Percentiles rank a stretch among this genome's conserved stretches.
These are phyloP conservation scores for Vanderwaltozyma tropicalis DNA, from an alignment of 805 yeast species.

Conservation along the genomic window DNA sequence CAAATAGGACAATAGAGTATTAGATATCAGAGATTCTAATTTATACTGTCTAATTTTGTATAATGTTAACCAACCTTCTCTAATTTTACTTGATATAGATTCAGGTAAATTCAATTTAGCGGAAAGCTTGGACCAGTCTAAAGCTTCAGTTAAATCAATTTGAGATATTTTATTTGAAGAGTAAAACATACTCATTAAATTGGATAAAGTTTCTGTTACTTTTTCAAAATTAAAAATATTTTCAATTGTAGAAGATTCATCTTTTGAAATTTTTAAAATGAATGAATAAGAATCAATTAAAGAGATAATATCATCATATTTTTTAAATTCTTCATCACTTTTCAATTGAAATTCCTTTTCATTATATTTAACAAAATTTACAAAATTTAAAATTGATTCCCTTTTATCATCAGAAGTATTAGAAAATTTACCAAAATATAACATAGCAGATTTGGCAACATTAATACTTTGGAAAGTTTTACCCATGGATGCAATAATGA, in stretches of 20 bases:
- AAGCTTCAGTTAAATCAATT: constrained; percentile 10
- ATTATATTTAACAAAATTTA: constrained; percentile 34
- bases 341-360: constrained; percentile 31
- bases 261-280: constrained; percentile 9
- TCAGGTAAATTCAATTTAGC: constrained; percentile 14
- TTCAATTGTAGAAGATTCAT: constrained; percentile 7
- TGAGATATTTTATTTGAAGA: neutral
- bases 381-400: constrained; percentile 27
- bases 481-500: constrained; percentile 28
- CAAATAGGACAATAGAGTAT: constrained; percentile 12
- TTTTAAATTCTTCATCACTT: constrained; percentile 25
- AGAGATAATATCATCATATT: constrained; percentile 31
- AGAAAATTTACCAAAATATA: constrained; percentile 17
- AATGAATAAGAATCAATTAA: constrained; percentile 20
- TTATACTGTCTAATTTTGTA: constrained; percentile 11
- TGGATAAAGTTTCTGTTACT: constrained; percentile 4
- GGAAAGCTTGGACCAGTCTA: constrained; percentile 15
- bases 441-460: constrained; percentile 30
- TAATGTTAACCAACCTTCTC: constrained; percentile 19
- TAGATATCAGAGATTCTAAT: constrained; percentile 10
- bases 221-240: constrained; percentile 12
- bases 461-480: constrained; percentile 38
- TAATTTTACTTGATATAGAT: constrained; percentile 8
- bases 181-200: constrained; percentile 12
- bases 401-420: constrained; percentile 12